Evolutionary conservation across 169 alveolate species (phyloP), one percentile per base, ranked within the genome.

Genomic region (Plasmodium blacklocki): DNA sequence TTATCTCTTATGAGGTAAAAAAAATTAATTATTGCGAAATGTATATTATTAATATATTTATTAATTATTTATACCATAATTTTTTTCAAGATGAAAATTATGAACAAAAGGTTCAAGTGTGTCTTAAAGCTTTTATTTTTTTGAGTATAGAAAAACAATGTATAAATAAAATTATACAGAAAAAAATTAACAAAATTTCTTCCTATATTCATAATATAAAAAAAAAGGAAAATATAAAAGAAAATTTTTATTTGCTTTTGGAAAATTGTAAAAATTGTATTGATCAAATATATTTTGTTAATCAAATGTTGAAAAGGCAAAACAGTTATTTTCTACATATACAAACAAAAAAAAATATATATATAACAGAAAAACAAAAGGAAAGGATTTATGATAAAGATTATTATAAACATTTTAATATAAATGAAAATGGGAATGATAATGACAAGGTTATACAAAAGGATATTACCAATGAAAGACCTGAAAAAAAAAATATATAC

Each of bases 231-330:
- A 64, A 78, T 43, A 73, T 68, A 6, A 78, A 39, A 66, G 66
- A 32, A 50, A 43, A 49, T 50, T 78, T 78, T 50, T 78, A 50
- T 59, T 4, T 59, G 12, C 26, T 78, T 32, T 18, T 78, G 23
- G 68, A 78, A 58, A 50, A 78, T 67, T 78, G 89, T 52, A 78
- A 78, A 78, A 66, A 66, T 64, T 59, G 66, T 54, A 78, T 78
- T 9, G 71, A 64, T 29, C 80, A 78, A 71, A 78, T 78, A 12
- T 14, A 54, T 70, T 78, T 63, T 58, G 6, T 78, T 18, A 78
- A 78, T 50, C 71, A 78, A 50, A 54, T 66, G 54, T 29, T 78
- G 9, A 78, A 29, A 58, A 59, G 47, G 47, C 47, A 39, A 39
- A 39, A 5, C 47, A 39, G 11, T 39, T 39, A 39, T 39, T 39